phyloP scores from a whole-genome alignment of 768 basidiomycete genomes.

The Mycena crocata region DNA sequence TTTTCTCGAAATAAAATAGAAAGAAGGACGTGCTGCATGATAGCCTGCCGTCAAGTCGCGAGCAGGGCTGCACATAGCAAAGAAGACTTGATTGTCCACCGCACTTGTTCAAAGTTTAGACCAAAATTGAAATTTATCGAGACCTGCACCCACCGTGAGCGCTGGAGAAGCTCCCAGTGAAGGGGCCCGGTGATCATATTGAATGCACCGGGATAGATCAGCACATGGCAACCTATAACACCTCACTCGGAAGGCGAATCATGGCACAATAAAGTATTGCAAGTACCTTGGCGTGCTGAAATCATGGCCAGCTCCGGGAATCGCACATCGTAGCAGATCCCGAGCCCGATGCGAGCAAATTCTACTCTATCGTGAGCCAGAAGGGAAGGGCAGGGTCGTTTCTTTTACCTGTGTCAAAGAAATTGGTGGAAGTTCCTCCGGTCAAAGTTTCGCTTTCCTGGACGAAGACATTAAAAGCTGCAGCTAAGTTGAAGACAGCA shows the following conservation, averaged over 20 bases:
- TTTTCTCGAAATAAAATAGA: neutral
- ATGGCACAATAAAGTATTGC: neutral
- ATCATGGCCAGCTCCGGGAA: slow-evolving; percentile 96
- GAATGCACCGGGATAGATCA: slow-evolving; percentile 96
- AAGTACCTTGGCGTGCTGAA: slow-evolving; percentile 82
- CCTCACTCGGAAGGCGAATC: neutral
- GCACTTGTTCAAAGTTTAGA: slow-evolving; percentile 67
- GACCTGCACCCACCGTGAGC: slow-evolving; percentile 70
- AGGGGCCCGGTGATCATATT: slow-evolving; percentile 95
- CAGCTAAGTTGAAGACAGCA: neutral
- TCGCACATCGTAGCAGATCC: slow-evolving; percentile 96
- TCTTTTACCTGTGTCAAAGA: slow-evolving; percentile 85
- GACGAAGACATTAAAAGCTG: neutral
- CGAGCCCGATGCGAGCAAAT: slow-evolving; percentile 97
- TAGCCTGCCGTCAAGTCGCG: slow-evolving; percentile 85
- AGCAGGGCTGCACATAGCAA: slow-evolving; percentile 96
- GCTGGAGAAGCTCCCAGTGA: slow-evolving; percentile 94
- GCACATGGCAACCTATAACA: slow-evolving; percentile 78
- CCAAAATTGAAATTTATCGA: neutral
- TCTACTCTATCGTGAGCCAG: slow-evolving; percentile 55
- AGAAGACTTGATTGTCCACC: slow-evolving; percentile 96
- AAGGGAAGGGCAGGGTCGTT: neutral
- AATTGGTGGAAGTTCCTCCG: slow-evolving; percentile 77
- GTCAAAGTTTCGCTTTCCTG: slow-evolving; percentile 92
- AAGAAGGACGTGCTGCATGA: slow-evolving; percentile 72